Evolutionary conservation across 306 rosid species (phyloP).

Genomic region (Acacia melanoxylon): DNA sequence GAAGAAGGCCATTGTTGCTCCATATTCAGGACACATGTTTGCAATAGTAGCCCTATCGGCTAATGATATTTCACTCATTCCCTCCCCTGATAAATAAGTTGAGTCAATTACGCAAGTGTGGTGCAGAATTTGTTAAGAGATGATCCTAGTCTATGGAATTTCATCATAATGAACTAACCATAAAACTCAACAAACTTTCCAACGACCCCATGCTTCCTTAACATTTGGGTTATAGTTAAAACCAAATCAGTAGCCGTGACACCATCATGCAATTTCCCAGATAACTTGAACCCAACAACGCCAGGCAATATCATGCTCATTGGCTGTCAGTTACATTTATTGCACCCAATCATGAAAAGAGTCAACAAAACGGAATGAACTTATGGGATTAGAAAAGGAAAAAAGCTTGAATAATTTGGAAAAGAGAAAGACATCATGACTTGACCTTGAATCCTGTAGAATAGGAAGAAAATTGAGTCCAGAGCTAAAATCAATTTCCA

Average conservation of each 20-base stretch:
- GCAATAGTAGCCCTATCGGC: slow-evolving; percentile 99
- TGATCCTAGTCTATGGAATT: not conserved
- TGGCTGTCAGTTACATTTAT: slow-evolving; percentile 48
- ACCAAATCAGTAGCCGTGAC: slow-evolving; percentile 96
- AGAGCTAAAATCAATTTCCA: not conserved
- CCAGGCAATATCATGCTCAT: slow-evolving; percentile 99
- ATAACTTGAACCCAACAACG: slow-evolving; percentile 87
- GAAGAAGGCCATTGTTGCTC: slow-evolving; percentile 98
- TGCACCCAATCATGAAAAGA: not conserved
- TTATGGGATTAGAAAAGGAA: not conserved
- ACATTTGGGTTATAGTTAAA: slow-evolving; percentile 86
- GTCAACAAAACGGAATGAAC: not conserved
- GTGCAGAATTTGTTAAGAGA: not conserved
- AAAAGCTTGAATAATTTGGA: not conserved
- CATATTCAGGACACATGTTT: slow-evolving; percentile 97
- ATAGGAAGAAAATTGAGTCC: not conserved
- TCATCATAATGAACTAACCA: slow-evolving; percentile 47
- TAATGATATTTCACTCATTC: slow-evolving; percentile 80
- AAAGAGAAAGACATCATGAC: not conserved
- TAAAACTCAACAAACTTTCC: slow-evolving; percentile 95
- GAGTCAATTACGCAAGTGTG: not conserved
- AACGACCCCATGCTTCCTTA: slow-evolving; percentile 94
- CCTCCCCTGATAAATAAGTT: slow-evolving; percentile 62
- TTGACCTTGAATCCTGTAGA: not conserved
- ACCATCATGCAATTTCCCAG: slow-evolving; percentile 77